phyloP scores from a whole-genome alignment of 768 basidiomycete species.

The Dioszegia aurantiaca region DNA sequence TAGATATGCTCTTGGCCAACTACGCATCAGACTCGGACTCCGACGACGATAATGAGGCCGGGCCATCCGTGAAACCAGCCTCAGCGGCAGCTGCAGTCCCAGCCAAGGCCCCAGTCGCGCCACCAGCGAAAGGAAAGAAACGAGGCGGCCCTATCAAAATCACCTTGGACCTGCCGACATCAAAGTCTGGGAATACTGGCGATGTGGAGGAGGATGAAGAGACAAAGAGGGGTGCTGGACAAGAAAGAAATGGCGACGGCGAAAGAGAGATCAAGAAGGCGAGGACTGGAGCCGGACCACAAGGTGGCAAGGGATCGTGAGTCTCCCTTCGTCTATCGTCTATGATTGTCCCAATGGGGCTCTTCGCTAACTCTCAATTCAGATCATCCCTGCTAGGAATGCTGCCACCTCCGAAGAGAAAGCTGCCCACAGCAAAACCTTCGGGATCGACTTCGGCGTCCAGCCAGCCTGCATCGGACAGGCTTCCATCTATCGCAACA shows the following conservation, averaged over 20 bases:
- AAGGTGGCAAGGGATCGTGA: constrained; percentile 41
- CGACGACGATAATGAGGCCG: constrained; percentile 36
- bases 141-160: constrained; percentile 37
- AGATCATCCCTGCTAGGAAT: constrained; percentile 46
- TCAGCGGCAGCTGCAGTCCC: constrained; percentile 8
- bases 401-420: constrained; percentile 50
- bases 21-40: constrained; percentile 44
- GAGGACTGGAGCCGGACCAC: constrained; percentile 14
- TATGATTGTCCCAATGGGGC: background rate
- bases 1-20: constrained; percentile 40
- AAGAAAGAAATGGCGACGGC: constrained; percentile 3
- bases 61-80: constrained; percentile 6
- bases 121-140: constrained; percentile 21
- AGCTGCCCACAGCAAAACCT: constrained; percentile 25
- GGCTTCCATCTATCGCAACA: background rate
- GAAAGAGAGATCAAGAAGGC: constrained; percentile 23
- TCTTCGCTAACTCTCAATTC: background rate
- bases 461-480: constrained; percentile 34
- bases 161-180: constrained; percentile 42
- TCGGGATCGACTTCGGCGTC: constrained; percentile 21
- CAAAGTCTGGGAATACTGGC: background rate
- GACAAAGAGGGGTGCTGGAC: background rate
- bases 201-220: constrained; percentile 21
- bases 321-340: constrained; percentile 17
- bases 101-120: background rate